Evolutionary conservation across 2,329 filamentous ascomycete genomes (phyloP).

Genomic region (Fusarium dimerum): DNA sequence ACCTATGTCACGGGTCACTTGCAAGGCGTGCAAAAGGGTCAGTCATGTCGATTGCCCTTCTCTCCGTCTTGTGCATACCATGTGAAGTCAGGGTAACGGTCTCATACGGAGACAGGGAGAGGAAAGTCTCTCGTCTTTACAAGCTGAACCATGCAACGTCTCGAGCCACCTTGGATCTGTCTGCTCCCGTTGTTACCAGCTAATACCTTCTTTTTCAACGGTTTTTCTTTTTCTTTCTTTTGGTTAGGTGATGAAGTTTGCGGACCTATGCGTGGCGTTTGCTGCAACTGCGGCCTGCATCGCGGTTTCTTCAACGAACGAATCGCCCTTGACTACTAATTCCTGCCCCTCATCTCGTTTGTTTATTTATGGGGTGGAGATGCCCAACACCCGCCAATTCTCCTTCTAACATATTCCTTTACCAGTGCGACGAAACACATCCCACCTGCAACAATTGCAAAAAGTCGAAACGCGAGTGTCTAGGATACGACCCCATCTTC

Average conservation of each 20-base stretch:
- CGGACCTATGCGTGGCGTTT: constrained; percentile 7
- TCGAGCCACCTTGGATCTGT: too few species aligned
- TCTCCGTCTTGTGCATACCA: constrained; percentile 1
- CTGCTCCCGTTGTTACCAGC: too few species aligned
- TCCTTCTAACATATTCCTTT: constrained; percentile 29
- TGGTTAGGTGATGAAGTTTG: constrained; percentile 13
- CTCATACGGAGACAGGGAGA: too few species aligned
- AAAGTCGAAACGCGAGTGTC: constrained; percentile 84
- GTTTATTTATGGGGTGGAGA: constrained; percentile 14
- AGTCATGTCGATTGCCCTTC: constrained; percentile 25
- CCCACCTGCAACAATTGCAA: constrained; percentile 89
- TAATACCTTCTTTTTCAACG: neutral
- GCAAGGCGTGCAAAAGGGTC: constrained; percentile 25
- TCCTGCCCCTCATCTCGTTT: constrained; percentile 8
- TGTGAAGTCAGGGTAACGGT: constrained; percentile 15
- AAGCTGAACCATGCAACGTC: too few species aligned
- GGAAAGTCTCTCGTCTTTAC: too few species aligned
- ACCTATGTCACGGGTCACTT: constrained; percentile 18
- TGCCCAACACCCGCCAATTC: constrained; percentile 17
- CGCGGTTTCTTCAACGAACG: constrained; percentile 8
- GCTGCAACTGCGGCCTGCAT: constrained; percentile 4
- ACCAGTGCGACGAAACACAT: constrained; percentile 87
- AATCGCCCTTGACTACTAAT: constrained; percentile 13
- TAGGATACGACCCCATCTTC: constrained; percentile 87
- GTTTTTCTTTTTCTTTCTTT: constrained; percentile 17